Conservation (phyloP, 2,329 filamentous ascomycete species). For the Setomelanomma holmii region DNA sequence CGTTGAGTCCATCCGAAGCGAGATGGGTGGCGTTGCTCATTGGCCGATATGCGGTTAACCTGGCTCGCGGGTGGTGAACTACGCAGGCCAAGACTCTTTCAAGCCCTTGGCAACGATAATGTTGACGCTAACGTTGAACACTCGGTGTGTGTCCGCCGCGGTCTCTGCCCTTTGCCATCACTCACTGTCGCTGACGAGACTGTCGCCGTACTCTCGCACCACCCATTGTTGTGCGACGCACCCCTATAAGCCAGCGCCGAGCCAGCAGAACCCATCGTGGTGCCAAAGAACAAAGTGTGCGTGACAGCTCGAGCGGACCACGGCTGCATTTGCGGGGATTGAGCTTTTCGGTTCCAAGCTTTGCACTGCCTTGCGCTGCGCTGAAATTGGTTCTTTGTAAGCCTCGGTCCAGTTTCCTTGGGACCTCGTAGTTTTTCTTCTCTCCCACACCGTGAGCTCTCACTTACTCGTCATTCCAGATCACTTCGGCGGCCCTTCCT, state of each 20-base stretch:
- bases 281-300: neutral
- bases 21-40: neutral
- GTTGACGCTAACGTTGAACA: slow-evolving; percentile 1
- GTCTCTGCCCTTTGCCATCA: slow-evolving; percentile 1
- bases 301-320: slow-evolving; percentile 1
- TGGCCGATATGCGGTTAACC: neutral
- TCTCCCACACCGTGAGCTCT: slow-evolving; percentile 5
- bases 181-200: neutral
- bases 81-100: slow-evolving; percentile 4
- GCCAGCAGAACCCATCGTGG: neutral
- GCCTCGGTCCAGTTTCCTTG: slow-evolving; percentile 19
- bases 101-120: neutral
- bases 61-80: neutral
- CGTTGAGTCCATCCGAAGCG: neutral
- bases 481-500: slow-evolving; percentile 6
- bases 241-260: neutral
- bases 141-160: slow-evolving; percentile 2
- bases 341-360: slow-evolving; percentile 25
- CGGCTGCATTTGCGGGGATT: slow-evolving; percentile 10
- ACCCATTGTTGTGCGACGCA: slow-evolving; percentile 27
- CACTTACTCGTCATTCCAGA: slow-evolving; percentile 13
- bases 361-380: slow-evolving; percentile 21
- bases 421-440: slow-evolving; percentile 9
- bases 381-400: slow-evolving; percentile 19
- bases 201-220: neutral